phyloP scores from a whole-genome alignment of 257 asterid species.

The Solanum bulbocastanum region DNA sequence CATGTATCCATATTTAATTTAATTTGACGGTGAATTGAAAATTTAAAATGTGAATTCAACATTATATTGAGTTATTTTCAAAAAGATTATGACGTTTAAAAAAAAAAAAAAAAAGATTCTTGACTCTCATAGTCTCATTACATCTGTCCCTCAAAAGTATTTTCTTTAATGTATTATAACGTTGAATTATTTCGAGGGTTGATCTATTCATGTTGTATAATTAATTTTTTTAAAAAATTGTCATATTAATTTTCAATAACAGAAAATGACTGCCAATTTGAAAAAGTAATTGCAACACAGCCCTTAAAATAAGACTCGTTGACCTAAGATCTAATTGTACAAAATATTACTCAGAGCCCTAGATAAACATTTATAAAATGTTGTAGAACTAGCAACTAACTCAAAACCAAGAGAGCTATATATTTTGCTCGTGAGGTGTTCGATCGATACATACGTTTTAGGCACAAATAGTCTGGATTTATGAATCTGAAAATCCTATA shows the following conservation, averaged over 20 bases:
- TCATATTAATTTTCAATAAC: neutral
- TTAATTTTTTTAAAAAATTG: neutral
- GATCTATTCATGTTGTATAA: neutral
- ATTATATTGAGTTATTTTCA: neutral
- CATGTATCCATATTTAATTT: neutral
- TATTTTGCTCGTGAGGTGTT: too few relatives aligned
- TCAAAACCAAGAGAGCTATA: neutral
- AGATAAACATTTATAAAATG: neutral
- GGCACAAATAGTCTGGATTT: neutral
- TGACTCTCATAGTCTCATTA: neutral
- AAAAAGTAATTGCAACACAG: neutral
- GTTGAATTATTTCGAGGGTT: neutral
- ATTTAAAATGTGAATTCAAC: neutral
- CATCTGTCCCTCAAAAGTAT: neutral
- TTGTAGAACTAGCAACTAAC: neutral
- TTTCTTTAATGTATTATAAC: neutral
- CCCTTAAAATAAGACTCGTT: neutral
- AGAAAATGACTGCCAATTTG: neutral
- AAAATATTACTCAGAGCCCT: neutral
- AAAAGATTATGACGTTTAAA: neutral
- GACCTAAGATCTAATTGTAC: neutral
- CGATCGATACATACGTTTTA: neutral
- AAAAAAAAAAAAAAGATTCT: too few relatives aligned
- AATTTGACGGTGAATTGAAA: neutral
- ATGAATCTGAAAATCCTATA: neutral